Evolutionary conservation across 2,329 filamentous ascomycete genomes (phyloP), one percentile per base, ranked within the genome.

Genomic region (Fusarium verrucosum): DNA sequence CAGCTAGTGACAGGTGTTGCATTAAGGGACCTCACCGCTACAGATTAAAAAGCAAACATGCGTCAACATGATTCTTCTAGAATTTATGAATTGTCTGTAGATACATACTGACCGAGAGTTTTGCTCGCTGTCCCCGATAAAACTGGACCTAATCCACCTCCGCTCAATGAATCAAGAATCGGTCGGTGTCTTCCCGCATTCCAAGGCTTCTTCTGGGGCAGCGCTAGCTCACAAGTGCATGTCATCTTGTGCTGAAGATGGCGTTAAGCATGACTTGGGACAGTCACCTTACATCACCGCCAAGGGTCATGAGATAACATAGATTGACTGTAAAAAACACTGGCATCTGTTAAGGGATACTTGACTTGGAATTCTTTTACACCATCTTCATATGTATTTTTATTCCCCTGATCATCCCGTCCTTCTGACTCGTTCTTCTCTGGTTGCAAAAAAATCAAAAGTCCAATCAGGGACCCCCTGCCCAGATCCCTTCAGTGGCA

Each of bases 111-210:
- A n/a, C n/a, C n/a, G n/a, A n/a, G n/a, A n/a, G n/a, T n/a, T n/a
- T n/a, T n/a, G 16, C 58, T 66, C 63, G 63, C 63, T 47, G 37
- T 33, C 58, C 14, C 63, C 62, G 63, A 66, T 35, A 38, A 68
- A 69, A 61, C 33, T 61, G 65, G 57, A 50, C 36, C 56, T 23
- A 45, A 50, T 59, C 63, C 62, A 67, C 60, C 63, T 57, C 45
- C 36, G 7, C 45, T 50, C 28, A 33, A 26, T 19, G 25, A 41
- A 37, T 23, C 57, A 66, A 40, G 49, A 62, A 63, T 59, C 45
- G 65, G 52, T 59, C 45, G 65, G 52, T 36, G 20, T 33, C 54
- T 62, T 69, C 54, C 68, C 63, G 68, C 68, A 68, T 70, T 68
- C 66, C 68, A 65, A 26, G 25, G 23, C 53, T 38, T 41, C 57